These are phyloP conservation scores for Podospora tetraspora DNA, from an alignment of 495 filamentous ascomycete genomes.

Conservation along the genomic window DNA sequence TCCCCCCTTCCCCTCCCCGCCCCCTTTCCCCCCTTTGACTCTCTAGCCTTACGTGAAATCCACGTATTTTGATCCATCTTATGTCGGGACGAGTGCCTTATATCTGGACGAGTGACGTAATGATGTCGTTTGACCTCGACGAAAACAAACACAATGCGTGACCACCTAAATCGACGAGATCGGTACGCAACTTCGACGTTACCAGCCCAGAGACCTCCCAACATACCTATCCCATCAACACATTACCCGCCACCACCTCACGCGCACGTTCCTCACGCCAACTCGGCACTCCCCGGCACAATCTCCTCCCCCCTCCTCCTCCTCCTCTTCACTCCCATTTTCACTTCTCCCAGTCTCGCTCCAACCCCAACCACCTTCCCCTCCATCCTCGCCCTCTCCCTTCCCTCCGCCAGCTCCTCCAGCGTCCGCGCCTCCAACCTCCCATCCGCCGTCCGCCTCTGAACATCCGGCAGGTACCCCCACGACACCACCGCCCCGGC, in stretches of 20 bases:
- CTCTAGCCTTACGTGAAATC: too few relatives aligned
- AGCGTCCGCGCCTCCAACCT: slow-evolving; percentile 26
- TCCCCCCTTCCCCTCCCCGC: too few relatives aligned
- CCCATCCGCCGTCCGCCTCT: slow-evolving; percentile 18
- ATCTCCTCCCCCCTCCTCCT: neutral
- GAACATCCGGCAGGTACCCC: slow-evolving; percentile 34
- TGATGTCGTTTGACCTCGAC: neutral
- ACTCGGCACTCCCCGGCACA: neutral
- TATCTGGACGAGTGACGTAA: neutral
- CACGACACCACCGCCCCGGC: slow-evolving; percentile 32
- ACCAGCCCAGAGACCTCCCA: neutral
- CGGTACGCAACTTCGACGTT: too few relatives aligned
- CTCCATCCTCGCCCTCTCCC: slow-evolving; percentile 21
- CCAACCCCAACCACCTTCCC: slow-evolving; percentile 27
- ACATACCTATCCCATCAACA: neutral
- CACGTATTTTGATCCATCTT: too few relatives aligned
- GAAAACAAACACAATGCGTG: neutral
- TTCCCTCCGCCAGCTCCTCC: slow-evolving; percentile 33
- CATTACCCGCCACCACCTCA: slow-evolving; percentile 19
- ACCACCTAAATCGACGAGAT: too few relatives aligned
- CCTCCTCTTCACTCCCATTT: slow-evolving; percentile 10
- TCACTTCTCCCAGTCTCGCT: slow-evolving; percentile 26
- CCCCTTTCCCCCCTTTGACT: too few relatives aligned
- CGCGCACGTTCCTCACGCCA: neutral
- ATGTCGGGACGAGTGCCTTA: too few relatives aligned